Conservation (phyloP, 768 basidiomycete species). For the Daedaleopsis nitida region DNA sequence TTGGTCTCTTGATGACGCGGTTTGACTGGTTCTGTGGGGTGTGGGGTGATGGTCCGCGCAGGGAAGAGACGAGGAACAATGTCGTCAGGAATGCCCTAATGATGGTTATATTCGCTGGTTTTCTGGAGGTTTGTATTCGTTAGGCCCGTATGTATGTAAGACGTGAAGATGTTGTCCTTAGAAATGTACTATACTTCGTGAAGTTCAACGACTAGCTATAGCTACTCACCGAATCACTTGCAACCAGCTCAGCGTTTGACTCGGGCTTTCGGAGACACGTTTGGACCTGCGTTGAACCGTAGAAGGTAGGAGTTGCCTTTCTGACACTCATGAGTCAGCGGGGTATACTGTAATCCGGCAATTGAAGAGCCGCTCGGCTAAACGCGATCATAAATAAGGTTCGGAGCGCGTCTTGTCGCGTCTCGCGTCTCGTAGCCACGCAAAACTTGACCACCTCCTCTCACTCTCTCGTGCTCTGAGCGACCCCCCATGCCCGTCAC, state of each 20-base stretch:
- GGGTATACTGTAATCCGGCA: not conserved
- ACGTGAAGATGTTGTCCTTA: too few relatives aligned
- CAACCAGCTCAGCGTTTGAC: too few relatives aligned
- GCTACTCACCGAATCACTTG: too few relatives aligned
- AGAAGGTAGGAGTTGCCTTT: not conserved
- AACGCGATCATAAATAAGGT: constrained; percentile 31
- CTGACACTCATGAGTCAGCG: not conserved
- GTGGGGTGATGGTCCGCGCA: constrained; percentile 39
- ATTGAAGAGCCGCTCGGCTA: constrained; percentile 7
- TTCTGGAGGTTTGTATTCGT: not conserved
- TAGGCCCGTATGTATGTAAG: not conserved
- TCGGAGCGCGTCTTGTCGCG: constrained; percentile 27
- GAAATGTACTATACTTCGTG: too few relatives aligned
- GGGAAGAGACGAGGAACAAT: constrained; percentile 48
- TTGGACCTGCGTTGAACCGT: not conserved
- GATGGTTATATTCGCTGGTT: not conserved
- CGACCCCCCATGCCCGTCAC: constrained; percentile 21
- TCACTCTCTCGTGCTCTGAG: not conserved
- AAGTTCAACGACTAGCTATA: too few relatives aligned
- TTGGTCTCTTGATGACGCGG: constrained; percentile 36
- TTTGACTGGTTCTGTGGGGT: constrained; percentile 61
- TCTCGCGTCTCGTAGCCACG: constrained; percentile 21
- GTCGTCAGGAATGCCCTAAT: constrained; percentile 31
- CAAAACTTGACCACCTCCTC: constrained; percentile 8
- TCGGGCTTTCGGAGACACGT: too few relatives aligned